Conservation (phyloP, 768 basidiomycete genomes). For the Psilocybe sp. region DNA sequence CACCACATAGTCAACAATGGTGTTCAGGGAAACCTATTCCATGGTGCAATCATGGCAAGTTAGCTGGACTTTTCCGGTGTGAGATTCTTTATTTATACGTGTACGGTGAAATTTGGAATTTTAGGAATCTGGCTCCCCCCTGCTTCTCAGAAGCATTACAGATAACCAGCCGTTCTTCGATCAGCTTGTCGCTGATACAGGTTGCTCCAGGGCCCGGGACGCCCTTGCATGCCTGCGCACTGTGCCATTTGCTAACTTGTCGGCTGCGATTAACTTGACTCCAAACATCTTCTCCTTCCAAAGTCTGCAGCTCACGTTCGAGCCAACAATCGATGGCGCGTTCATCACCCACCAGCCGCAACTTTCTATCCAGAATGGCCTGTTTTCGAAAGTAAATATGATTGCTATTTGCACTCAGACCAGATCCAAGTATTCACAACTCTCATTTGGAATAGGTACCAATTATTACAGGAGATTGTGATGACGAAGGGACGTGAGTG, state of each 20-base stretch:
- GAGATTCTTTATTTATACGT: neutral
- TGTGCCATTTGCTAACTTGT: conserved; percentile 27
- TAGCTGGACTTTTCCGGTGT: neutral
- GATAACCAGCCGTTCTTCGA: conserved; percentile 23
- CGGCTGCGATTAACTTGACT: conserved; percentile 26
- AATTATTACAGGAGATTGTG: conserved; percentile 28
- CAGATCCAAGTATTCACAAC: too few species aligned
- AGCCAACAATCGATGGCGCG: conserved; percentile 34
- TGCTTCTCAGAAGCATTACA: conserved; percentile 7
- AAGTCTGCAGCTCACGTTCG: conserved; percentile 28
- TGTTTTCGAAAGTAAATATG: too few species aligned
- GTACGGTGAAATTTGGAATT: too few species aligned
- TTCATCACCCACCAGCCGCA: conserved; percentile 28
- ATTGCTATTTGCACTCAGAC: too few species aligned
- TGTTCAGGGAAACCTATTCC: conserved; percentile 14
- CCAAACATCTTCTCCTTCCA: conserved; percentile 23
- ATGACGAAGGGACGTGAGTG: conserved; percentile 40
- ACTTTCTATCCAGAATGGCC: conserved; percentile 27
- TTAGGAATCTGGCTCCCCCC: conserved; percentile 19
- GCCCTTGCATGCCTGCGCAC: conserved; percentile 31
- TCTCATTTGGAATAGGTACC: too few species aligned
- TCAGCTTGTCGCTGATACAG: conserved; percentile 25
- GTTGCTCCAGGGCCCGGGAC: conserved; percentile 23
- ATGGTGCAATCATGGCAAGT: conserved; percentile 17
- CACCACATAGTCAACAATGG: conserved; percentile 16